Evolutionary conservation across 495 filamentous ascomycete species (phyloP).

Genomic region (Talaromyces trachyspermus): DNA sequence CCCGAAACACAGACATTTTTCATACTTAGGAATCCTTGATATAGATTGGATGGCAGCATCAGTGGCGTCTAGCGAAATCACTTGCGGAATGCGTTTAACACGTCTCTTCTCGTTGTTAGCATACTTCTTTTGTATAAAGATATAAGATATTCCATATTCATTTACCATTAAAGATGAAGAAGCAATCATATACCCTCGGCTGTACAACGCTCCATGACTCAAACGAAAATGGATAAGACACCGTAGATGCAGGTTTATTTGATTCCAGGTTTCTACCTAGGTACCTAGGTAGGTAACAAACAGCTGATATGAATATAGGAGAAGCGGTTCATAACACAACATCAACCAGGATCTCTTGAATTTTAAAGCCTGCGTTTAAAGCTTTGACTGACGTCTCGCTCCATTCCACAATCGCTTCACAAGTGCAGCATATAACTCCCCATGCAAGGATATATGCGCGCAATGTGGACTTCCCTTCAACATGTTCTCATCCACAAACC

Average conservation of each 20-base stretch:
- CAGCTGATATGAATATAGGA: too few relatives aligned
- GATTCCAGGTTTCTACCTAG: too few relatives aligned
- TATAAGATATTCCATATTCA: background rate
- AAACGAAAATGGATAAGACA: too few relatives aligned
- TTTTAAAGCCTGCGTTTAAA: background rate
- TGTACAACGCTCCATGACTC: too few relatives aligned
- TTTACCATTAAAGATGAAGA: background rate
- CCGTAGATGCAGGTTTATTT: background rate
- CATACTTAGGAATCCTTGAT: background rate
- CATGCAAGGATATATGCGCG: constrained; percentile 20
- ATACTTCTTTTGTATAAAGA: too few relatives aligned
- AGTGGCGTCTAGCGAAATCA: constrained; percentile 4
- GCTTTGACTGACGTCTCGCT: constrained; percentile 2
- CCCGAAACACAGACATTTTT: background rate
- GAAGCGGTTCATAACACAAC: too few relatives aligned
- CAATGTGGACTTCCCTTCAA: constrained; percentile 29
- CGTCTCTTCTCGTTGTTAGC: constrained; percentile 1
- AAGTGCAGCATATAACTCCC: constrained; percentile 18
- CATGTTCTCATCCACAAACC: constrained; percentile 16
- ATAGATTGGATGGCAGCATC: constrained; percentile 3
- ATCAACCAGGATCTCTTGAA: background rate
- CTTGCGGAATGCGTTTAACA: background rate
- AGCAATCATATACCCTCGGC: background rate
- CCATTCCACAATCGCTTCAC: constrained; percentile 17
- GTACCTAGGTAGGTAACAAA: too few relatives aligned